A percentile compares a stretch with the other conserved stretches of the same genome.
Evolutionary conservation across 257 asterid species (phyloP).

Genomic region (Vinca minor): DNA sequence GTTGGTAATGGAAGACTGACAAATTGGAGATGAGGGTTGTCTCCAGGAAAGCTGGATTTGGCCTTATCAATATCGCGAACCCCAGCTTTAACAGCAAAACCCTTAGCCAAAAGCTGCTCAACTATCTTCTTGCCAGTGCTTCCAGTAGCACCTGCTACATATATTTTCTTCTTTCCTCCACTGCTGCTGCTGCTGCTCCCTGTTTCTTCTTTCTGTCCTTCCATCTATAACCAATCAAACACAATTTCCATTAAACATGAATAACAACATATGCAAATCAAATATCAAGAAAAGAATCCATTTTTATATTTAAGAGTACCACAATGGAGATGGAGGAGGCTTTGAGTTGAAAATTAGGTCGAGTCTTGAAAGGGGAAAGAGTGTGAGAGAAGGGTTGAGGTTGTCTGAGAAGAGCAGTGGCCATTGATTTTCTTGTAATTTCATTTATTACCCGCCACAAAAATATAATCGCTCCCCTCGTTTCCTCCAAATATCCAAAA

Average conservation of each 20-base stretch:
- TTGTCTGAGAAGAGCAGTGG: conserved; percentile 32
- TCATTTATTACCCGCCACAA: conserved; percentile 19
- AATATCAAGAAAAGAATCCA: too few relatives aligned
- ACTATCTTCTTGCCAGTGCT: conserved; percentile 90
- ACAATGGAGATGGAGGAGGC: conserved; percentile 41
- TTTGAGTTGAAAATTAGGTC: conserved; percentile 27
- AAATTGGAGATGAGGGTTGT: conserved; percentile 63
- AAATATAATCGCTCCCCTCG: too few relatives aligned
- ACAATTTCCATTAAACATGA: conserved; percentile 3
- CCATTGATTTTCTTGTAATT: conserved; percentile 17
- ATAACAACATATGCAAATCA: neutral
- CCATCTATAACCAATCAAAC: conserved; percentile 50
- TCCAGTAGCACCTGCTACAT: conserved; percentile 93
- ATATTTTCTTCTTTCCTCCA: conserved; percentile 52
- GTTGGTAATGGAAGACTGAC: conserved; percentile 35
- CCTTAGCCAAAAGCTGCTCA: conserved; percentile 80
- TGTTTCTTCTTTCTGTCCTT: conserved; percentile 35
- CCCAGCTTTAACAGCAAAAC: conserved; percentile 87
- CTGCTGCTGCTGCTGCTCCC: conserved; percentile 4
- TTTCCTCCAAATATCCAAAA: too few relatives aligned
- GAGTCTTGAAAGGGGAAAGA: conserved; percentile 20
- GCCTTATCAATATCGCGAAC: conserved; percentile 83
- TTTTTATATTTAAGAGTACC: too few relatives aligned
- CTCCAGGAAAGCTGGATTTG: conserved; percentile 45
- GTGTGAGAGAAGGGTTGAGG: conserved; percentile 24